Conservation (phyloP, 2,329 filamentous ascomycete genomes). For the Zasmidium citrigriseum region DNA sequence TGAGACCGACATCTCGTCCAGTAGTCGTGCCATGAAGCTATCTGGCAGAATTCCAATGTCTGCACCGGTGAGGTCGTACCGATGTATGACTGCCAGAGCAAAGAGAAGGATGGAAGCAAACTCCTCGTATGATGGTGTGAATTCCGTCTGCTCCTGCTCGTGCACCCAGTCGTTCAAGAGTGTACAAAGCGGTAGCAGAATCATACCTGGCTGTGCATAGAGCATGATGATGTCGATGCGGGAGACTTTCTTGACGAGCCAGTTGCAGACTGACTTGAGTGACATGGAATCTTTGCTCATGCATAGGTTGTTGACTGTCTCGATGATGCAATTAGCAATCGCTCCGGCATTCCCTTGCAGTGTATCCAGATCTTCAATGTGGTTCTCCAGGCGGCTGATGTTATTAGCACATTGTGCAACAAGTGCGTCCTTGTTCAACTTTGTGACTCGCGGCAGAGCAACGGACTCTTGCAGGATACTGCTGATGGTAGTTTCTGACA, state of each 20-base stretch:
- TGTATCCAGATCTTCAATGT: conserved; percentile 80
- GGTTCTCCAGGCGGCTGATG: conserved; percentile 70
- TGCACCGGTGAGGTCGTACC: conserved; percentile 64
- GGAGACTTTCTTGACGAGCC: conserved; percentile 71
- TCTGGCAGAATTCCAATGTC: conserved; percentile 66
- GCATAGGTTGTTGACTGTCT: conserved; percentile 61
- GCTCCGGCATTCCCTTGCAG: conserved; percentile 91
- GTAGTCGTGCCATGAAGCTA: conserved; percentile 69
- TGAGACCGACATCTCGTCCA: conserved; percentile 61
- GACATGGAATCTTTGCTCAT: conserved; percentile 75
- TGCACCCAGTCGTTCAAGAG: conserved; percentile 78
- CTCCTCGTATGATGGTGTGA: conserved; percentile 83
- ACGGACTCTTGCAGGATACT: conserved; percentile 81
- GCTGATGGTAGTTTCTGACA: conserved; percentile 75
- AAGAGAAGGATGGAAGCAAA: conserved; percentile 77
- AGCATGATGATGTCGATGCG: conserved; percentile 74
- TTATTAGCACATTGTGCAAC: conserved; percentile 77
- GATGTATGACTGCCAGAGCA: conserved; percentile 71
- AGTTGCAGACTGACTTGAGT: conserved; percentile 72
- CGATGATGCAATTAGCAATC: conserved; percentile 68
- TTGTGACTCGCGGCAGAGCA: conserved; percentile 70
- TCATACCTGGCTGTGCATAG: conserved; percentile 69
- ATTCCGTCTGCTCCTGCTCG: conserved; percentile 79
- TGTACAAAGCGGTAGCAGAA: conserved; percentile 72
- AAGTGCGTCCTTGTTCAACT: conserved; percentile 75